These are phyloP conservation scores for Penicillium dipodomyicola DNA, from an alignment of 495 filamentous ascomycete genomes.

Conservation along the genomic window DNA sequence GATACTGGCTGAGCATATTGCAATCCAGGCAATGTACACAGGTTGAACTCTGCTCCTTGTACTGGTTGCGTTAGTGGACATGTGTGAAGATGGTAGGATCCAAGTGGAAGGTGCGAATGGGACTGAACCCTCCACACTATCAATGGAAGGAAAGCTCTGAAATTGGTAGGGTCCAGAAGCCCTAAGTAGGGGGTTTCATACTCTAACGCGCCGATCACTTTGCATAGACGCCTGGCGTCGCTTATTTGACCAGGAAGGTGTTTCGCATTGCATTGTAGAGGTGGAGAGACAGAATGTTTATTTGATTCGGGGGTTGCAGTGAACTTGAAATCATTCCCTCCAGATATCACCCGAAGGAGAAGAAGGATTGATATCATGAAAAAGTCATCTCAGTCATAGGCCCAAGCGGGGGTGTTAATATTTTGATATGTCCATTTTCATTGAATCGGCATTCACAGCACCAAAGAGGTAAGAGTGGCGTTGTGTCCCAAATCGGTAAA, in stretches of 20 bases:
- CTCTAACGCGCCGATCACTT: conserved; percentile 12
- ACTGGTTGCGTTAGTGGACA: not conserved
- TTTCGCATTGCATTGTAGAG: conserved; percentile 3
- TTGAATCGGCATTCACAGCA: not conserved
- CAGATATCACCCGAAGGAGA: conserved; percentile 15
- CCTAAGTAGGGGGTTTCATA: not conserved
- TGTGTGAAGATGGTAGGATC: not conserved
- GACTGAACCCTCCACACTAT: not conserved
- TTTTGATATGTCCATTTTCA: not conserved
- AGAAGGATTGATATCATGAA: not conserved
- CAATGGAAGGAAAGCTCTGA: not conserved
- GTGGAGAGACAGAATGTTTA: not conserved
- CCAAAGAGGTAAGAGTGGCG: not conserved
- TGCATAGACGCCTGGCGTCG: conserved; percentile 18
- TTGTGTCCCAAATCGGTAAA: conserved; percentile 20
- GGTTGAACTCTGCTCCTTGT: not conserved
- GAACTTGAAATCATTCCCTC: conserved; percentile 9
- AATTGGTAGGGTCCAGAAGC: not conserved
- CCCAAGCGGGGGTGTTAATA: not conserved
- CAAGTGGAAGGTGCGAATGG: not conserved
- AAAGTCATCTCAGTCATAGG: not conserved
- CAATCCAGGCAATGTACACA: conserved; percentile 38
- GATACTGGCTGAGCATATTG: conserved; percentile 36
- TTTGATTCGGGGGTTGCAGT: conserved; percentile 1
- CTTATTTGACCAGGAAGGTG: conserved; percentile 17